Percentiles rank a stretch among this genome's conserved stretches.
Evolutionary conservation across 345 rosid genomes (phyloP).

Genomic region (Chamaenerion angustifolium): DNA sequence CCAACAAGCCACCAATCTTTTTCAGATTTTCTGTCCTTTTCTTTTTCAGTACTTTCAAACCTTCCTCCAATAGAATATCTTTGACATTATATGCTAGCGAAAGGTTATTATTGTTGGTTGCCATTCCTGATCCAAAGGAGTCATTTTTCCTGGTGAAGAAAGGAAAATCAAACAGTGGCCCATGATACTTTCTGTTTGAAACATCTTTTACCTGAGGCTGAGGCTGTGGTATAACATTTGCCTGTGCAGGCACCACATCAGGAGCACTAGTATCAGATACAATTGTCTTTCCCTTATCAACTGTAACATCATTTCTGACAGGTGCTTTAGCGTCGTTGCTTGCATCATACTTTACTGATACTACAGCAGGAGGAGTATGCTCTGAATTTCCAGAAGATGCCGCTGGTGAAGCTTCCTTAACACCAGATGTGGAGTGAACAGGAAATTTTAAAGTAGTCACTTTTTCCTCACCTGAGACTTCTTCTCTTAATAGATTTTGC

Average conservation of each 20-base stretch:
- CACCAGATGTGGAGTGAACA: constrained; percentile 26
- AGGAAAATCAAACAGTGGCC: constrained; percentile 96
- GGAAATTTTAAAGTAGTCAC: constrained; percentile 31
- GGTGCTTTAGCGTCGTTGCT: constrained; percentile 57
- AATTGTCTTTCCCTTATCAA: constrained; percentile 66
- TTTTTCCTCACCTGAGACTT: constrained; percentile 48
- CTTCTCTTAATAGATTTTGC: constrained; percentile 32
- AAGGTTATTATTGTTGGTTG: constrained; percentile 67
- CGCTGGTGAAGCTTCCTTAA: constrained; percentile 39
- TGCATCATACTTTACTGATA: constrained; percentile 42
- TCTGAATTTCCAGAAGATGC: constrained; percentile 52
- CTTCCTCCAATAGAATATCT: constrained; percentile 90
- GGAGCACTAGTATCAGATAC: constrained; percentile 31
- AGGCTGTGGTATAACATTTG: constrained; percentile 49
- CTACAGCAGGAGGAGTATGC: constrained; percentile 41
- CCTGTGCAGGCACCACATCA: constrained; percentile 38
- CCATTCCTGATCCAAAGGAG: constrained; percentile 46
- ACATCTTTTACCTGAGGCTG: constrained; percentile 56
- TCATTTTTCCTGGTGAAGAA: constrained; percentile 95
- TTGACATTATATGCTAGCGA: constrained; percentile 76
- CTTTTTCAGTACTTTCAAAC: constrained; percentile 59
- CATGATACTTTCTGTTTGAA: constrained; percentile 85
- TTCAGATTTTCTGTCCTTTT: constrained; percentile 69
- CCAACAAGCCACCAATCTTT: constrained; percentile 69
- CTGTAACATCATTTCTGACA: constrained; percentile 36